Conservation (phyloP, 2,329 filamentous ascomycete genomes). For the Pseudogymnoascus pannorum region DNA sequence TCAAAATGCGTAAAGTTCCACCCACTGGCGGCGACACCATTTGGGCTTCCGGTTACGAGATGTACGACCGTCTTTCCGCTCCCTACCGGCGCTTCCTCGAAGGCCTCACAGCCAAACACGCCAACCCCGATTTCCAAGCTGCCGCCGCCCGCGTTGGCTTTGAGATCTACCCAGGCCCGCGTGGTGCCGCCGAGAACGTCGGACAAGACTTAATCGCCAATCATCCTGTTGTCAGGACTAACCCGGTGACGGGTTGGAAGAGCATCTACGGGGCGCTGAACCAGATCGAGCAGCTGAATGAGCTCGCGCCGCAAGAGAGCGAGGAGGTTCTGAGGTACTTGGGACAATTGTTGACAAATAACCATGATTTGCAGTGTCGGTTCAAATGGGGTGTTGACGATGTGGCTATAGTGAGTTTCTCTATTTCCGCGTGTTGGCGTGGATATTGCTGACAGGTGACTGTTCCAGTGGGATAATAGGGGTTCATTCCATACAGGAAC, state of each 20-base stretch:
- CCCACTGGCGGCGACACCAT: slow-evolving; percentile 38
- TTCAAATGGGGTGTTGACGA: slow-evolving; percentile 25
- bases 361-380: slow-evolving; percentile 36
- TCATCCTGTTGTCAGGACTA: slow-evolving; percentile 53
- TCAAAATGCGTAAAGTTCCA: slow-evolving; percentile 37
- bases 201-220: slow-evolving; percentile 42
- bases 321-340: slow-evolving; percentile 24
- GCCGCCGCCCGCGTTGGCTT: slow-evolving; percentile 35
- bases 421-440: slow-evolving; percentile 6
- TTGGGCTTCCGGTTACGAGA: slow-evolving; percentile 34
- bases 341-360: slow-evolving; percentile 30
- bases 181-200: slow-evolving; percentile 48
- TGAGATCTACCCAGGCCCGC: slow-evolving; percentile 37
- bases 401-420: slow-evolving; percentile 35
- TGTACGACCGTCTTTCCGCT: slow-evolving; percentile 42
- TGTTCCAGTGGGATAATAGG: slow-evolving; percentile 32
- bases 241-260: slow-evolving; percentile 59
- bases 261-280: slow-evolving; percentile 40
- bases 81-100: slow-evolving; percentile 43
- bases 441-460: not conserved
- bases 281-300: slow-evolving; percentile 36
- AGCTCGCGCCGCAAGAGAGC: slow-evolving; percentile 36
- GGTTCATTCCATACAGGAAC: slow-evolving; percentile 28
- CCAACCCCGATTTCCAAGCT: slow-evolving; percentile 35
- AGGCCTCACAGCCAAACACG: slow-evolving; percentile 37